These are phyloP conservation scores for Leishmania turanica DNA, from an alignment of 208 protist genomes.

Conservation along the genomic window DNA sequence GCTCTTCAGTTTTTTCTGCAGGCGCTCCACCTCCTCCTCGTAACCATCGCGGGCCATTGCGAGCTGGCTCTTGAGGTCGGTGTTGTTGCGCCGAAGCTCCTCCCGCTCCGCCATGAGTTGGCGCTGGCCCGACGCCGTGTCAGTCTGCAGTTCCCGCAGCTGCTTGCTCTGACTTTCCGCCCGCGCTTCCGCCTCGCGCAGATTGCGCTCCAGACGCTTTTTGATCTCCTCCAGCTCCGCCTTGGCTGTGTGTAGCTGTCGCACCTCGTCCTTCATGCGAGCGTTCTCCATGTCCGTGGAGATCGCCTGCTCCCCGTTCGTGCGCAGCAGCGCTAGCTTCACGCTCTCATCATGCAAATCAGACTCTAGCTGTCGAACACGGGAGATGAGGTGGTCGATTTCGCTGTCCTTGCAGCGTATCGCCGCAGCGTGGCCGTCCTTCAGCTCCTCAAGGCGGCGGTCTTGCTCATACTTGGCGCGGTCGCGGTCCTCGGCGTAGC, in stretches of 20 bases:
- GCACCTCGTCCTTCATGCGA: slow-evolving; percentile 69
- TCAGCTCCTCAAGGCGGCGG: slow-evolving; percentile 44
- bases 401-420: slow-evolving; percentile 46
- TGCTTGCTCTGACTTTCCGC: slow-evolving; percentile 42
- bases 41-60: slow-evolving; percentile 27
- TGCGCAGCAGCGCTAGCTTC: slow-evolving; percentile 37
- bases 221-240: slow-evolving; percentile 47
- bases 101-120: slow-evolving; percentile 52
- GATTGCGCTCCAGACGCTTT: slow-evolving; percentile 53
- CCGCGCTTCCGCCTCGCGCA: slow-evolving; percentile 46
- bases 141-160: slow-evolving; percentile 53
- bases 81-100: slow-evolving; percentile 44
- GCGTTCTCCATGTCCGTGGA: slow-evolving; percentile 20
- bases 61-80: slow-evolving; percentile 41
- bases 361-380: slow-evolving; percentile 44
- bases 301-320: slow-evolving; percentile 5
- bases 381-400: slow-evolving; percentile 42
- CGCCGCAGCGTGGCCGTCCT: slow-evolving; percentile 46
- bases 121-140: slow-evolving; percentile 27
- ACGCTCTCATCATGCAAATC: slow-evolving; percentile 57
- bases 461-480: slow-evolving; percentile 52
- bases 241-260: slow-evolving; percentile 37
- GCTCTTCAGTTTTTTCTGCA: slow-evolving; percentile 32
- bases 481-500: slow-evolving; percentile 62
- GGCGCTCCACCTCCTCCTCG: slow-evolving; percentile 52